Evolutionary conservation across 768 basidiomycete species (phyloP).

Genomic region (Gyrodon lividus): DNA sequence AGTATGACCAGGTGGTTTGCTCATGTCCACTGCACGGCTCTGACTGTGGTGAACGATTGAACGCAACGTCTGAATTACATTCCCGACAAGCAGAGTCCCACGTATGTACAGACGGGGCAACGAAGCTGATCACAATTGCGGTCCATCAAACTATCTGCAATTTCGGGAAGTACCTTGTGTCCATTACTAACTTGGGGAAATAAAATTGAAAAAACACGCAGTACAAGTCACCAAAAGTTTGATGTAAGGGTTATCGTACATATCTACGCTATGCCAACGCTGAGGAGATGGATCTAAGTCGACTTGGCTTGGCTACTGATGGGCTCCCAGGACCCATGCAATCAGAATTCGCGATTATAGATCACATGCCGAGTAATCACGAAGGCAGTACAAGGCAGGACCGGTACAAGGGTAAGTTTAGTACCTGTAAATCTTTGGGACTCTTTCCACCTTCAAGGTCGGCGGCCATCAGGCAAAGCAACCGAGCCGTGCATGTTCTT

Average conservation of each 20-base stretch:
- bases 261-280: neutral
- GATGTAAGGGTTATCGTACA: neutral
- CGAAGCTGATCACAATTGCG: slow-evolving; percentile 33
- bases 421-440: slow-evolving; percentile 16
- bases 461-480: neutral
- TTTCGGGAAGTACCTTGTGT: slow-evolving; percentile 17
- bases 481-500: neutral
- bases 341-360: slow-evolving; percentile 5
- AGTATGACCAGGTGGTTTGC: slow-evolving; percentile 27
- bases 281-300: neutral
- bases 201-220: neutral
- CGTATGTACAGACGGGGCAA: slow-evolving; percentile 37
- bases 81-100: slow-evolving; percentile 33
- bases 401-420: neutral
- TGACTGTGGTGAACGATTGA: slow-evolving; percentile 17
- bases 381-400: slow-evolving; percentile 13
- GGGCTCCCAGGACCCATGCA: neutral
- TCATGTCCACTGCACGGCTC: slow-evolving; percentile 21
- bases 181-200: too few relatives aligned
- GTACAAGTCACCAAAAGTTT: neutral
- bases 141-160: slow-evolving; percentile 29
- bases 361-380: slow-evolving; percentile 7
- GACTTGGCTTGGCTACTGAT: neutral
- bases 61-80: slow-evolving; percentile 29
- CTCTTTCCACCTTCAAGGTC: neutral